Base-by-base conservation (phyloP, 148 eudicot species). In the Cornus kousa region DNA sequence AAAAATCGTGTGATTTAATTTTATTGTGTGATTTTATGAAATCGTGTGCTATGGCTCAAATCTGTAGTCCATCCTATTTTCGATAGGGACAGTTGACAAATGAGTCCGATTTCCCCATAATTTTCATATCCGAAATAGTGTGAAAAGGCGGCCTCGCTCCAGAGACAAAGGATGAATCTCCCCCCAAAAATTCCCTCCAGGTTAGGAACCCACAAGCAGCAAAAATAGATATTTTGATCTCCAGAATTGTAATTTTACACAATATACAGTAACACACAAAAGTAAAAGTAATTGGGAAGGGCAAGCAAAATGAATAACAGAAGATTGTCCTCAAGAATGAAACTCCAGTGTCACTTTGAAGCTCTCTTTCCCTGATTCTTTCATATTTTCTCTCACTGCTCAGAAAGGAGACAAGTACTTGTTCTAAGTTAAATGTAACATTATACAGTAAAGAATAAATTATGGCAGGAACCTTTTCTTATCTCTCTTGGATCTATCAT, bases 391-490 rank as follows among this genome's bases (percentile, higher is more conserved):
- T 73, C 13, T 73, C 50, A 17, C 67, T 28, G 35, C 71, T 67
- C 72, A 68, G 74, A 82, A 17, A 79, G 53, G 35, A 39, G 67
- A 72, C 19, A 67, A 66, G 76, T 83, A 74, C 65, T 23, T 62
- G 16, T 75, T 67, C 69, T 66, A 72, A 62, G 80, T 37, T 71
- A 79, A 65, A 28, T 76, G 70, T 76, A 67, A 76, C 82, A 83
- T 80, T 55, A 55, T 73, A 79, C 82, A 79, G 71, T 35, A 66
- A 75, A 75, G 79, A 83, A 82, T 82, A 57, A 83, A 79, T 67
- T 71, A 72, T 68, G 75, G 59, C 32, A 12, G 35, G 39, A 72
- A 73, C 68, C 66, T 80, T 68, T 40, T 13, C 69, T 55, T 68
- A 32, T 37, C 73, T 23, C 74, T 62, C 24, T 40, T 28, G 37